These are phyloP conservation scores for Rostrohypoxylon terebratum DNA, from an alignment of 495 filamentous ascomycete species.

Conservation along the genomic window DNA sequence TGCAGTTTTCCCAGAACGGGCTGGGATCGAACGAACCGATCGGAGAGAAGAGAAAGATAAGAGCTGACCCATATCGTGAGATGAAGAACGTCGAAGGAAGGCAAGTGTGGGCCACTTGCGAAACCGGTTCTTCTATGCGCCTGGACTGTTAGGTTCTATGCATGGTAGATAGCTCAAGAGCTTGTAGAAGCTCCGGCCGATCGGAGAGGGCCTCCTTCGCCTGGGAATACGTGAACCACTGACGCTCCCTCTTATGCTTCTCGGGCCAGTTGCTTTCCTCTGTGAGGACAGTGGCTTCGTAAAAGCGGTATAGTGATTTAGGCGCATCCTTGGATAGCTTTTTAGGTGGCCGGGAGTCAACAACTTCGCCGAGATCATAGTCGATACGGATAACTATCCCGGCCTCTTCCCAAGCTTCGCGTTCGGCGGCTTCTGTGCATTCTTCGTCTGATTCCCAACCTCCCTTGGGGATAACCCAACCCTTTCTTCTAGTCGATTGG, in stretches of 20 bases:
- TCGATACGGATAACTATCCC: slow-evolving; percentile 86
- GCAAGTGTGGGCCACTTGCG: neutral
- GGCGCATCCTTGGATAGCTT: slow-evolving; percentile 72
- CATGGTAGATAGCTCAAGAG: slow-evolving; percentile 85
- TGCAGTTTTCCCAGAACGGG: slow-evolving; percentile 39
- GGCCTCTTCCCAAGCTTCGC: slow-evolving; percentile 98
- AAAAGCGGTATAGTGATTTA: slow-evolving; percentile 86
- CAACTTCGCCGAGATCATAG: slow-evolving; percentile 85
- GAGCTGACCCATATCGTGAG: slow-evolving; percentile 24
- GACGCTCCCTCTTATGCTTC: slow-evolving; percentile 86
- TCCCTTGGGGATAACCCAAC: slow-evolving; percentile 97
- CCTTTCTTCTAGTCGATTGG: slow-evolving; percentile 84
- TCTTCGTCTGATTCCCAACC: slow-evolving; percentile 96
- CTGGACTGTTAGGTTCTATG: slow-evolving; percentile 45
- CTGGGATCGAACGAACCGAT: slow-evolving; percentile 35
- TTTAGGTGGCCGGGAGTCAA: slow-evolving; percentile 76
- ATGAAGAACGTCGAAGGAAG: slow-evolving; percentile 9
- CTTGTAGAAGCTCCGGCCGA: slow-evolving; percentile 88
- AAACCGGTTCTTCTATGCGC: slow-evolving; percentile 12
- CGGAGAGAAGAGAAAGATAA: slow-evolving; percentile 32
- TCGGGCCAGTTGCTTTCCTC: slow-evolving; percentile 93
- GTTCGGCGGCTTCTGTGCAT: slow-evolving; percentile 65
- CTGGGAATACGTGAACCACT: slow-evolving; percentile 87
- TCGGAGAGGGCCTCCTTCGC: slow-evolving; percentile 79
- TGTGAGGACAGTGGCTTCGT: slow-evolving; percentile 82